Percentiles rank a stretch among this genome's conserved stretches.
Conservation (phyloP, 805 yeast species). For the Yamadazyma ubonensis region DNA sequence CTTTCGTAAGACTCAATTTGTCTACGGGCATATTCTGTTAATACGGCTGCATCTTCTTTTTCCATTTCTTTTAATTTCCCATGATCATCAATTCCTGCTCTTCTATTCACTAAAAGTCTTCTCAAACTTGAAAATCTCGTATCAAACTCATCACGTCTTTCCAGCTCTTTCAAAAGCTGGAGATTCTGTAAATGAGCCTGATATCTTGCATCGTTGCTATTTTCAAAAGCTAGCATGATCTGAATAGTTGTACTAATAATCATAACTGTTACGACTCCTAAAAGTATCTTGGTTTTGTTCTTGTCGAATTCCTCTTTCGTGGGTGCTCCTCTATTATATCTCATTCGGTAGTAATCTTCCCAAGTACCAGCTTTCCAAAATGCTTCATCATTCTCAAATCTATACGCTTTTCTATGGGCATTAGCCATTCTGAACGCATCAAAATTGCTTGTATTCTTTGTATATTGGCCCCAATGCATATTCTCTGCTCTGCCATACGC, state of each 20-base stretch:
- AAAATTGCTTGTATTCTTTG: slow-evolving; percentile 16
- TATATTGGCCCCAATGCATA: slow-evolving; percentile 27
- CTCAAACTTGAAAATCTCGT: slow-evolving; percentile 30
- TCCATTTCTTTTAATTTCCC: slow-evolving; percentile 17
- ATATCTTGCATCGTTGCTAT: slow-evolving; percentile 28
- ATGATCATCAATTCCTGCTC: slow-evolving; percentile 25
- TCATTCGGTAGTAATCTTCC: slow-evolving; percentile 57
- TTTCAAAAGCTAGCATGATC: slow-evolving; percentile 36
- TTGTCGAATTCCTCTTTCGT: slow-evolving; percentile 41
- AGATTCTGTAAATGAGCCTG: slow-evolving; percentile 27
- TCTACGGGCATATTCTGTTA: slow-evolving; percentile 33
- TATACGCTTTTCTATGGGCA: slow-evolving; percentile 33
- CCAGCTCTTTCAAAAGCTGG: slow-evolving; percentile 28
- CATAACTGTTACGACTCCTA: slow-evolving; percentile 34
- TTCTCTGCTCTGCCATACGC: slow-evolving; percentile 28
- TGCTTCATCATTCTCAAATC: slow-evolving; percentile 35
- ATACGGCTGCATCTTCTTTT: slow-evolving; percentile 27
- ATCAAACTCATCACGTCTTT: slow-evolving; percentile 25
- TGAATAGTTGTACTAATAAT: slow-evolving; percentile 33
- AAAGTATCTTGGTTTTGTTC: slow-evolving; percentile 42
- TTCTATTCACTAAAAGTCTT: slow-evolving; percentile 32
- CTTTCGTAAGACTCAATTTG: slow-evolving; percentile 15
- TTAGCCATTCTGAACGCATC: slow-evolving; percentile 39
- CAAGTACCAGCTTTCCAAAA: slow-evolving; percentile 65
- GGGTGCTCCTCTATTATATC: slow-evolving; percentile 36